A percentile compares a stretch with the other conserved stretches of the same genome.
These are phyloP conservation scores for Phytopythium litorale DNA, from an alignment of 352 stramenopile genomes.

Conservation along the genomic window DNA sequence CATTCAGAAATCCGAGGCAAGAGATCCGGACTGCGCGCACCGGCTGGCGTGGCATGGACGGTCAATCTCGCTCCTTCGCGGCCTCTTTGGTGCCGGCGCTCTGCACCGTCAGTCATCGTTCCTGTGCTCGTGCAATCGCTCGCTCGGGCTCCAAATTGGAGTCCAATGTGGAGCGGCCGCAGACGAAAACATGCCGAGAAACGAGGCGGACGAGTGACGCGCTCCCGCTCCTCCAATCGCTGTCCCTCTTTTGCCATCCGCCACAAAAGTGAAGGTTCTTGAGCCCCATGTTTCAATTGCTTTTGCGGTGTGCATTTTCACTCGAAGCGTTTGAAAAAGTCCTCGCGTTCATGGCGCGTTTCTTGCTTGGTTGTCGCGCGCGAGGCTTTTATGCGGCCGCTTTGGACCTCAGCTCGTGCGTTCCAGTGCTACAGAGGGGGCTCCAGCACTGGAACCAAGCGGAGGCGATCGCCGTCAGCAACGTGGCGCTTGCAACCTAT, in stretches of 20 bases:
- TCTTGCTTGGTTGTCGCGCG: too few species aligned
- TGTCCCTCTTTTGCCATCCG: not conserved
- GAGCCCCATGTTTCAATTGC: too few species aligned
- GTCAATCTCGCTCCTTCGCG: not conserved
- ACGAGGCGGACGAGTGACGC: not conserved
- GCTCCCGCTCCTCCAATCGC: not conserved
- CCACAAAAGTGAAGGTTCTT: not conserved
- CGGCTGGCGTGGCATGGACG: not conserved
- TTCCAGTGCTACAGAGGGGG: too few species aligned
- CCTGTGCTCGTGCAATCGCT: not conserved
- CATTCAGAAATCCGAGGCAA: not conserved
- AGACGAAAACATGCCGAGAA: not conserved
- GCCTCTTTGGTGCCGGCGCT: not conserved
- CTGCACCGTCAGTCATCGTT: not conserved
- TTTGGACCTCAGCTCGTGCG: too few species aligned
- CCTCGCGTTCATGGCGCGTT: too few species aligned
- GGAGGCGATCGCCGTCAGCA: too few species aligned
- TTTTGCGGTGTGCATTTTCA: too few species aligned
- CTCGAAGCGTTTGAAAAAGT: too few species aligned
- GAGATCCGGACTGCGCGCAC: slow-evolving; percentile 1
- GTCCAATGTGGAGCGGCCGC: not conserved
- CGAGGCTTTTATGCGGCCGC: too few species aligned
- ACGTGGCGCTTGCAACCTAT: too few species aligned
- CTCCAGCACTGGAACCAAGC: too few species aligned
- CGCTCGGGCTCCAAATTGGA: not conserved